Percentiles rank a stretch among this genome's conserved stretches.
Evolutionary conservation across 176 grass and related monocot species (phyloP).

Genomic region (Rhipidocladum racemiflorum): DNA sequence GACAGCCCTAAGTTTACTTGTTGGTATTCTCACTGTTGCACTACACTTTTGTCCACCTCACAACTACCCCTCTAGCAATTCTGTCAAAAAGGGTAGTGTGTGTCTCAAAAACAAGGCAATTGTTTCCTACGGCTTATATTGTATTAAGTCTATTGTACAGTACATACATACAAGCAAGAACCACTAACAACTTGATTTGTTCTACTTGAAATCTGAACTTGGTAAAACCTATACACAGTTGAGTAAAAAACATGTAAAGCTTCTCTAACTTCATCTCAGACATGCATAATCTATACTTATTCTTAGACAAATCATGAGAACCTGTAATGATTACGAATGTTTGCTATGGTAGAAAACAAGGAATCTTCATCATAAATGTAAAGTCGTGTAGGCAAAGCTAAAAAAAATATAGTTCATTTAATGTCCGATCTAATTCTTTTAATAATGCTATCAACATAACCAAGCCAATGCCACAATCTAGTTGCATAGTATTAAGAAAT

Average conservation of each 20-base stretch:
- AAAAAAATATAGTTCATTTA: conserved; percentile 4
- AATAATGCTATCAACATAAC: not conserved
- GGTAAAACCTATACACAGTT: not conserved
- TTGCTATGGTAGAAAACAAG: not conserved
- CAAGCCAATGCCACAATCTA: not conserved
- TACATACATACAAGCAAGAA: not conserved
- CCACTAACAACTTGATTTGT: not conserved
- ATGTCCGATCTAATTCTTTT: not conserved
- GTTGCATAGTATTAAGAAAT: not conserved
- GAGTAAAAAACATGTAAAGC: not conserved
- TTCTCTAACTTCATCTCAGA: not conserved
- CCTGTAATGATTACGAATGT: not conserved
- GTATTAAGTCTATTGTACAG: not conserved
- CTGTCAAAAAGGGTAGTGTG: not conserved
- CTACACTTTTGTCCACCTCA: not conserved
- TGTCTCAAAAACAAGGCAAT: not conserved
- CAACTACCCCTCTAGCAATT: not conserved
- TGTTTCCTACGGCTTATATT: not conserved
- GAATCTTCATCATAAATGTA: not conserved
- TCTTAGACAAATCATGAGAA: not conserved
- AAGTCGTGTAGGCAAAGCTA: not conserved
- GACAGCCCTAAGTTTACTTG: not conserved
- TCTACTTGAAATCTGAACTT: not conserved
- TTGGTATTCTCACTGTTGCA: not conserved
- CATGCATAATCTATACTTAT: conserved; percentile 2